Evolutionary conservation across 129 eudicot genomes (phyloP), one percentile per base, ranked within the genome.

Genomic region (Apium graveolens): DNA sequence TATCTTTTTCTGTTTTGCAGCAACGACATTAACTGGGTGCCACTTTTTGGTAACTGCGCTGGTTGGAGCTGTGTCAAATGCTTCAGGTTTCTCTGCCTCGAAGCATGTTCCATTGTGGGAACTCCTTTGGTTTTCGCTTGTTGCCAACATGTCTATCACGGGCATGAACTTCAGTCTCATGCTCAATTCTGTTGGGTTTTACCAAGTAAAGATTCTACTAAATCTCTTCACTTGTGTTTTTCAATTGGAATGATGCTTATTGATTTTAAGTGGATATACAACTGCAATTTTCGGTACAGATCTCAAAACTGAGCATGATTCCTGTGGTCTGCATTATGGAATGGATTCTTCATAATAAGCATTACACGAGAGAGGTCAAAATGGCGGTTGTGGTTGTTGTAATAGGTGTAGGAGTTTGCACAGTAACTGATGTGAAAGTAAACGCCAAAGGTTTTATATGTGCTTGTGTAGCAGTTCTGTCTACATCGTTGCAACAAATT

Each of bases 131-230:
- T 88, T 88, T 81, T 86, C 90, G 21, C 31, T 86, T 80, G 90
- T 88, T 74, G 92, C 92, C n/a, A 88, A 88, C 81, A 76, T 82
- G 86, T 88, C 92, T 0, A 88, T 88, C 44, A 84, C 90, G 2
- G 92, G 92, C 80, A 88, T 88, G 92, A 88, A 88, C 79, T 51
- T 88, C 37, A 88, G 92, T 73, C 90, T 88, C 70, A 88, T 88
- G 92, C 86, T 86, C 0, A 88, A 88, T 75, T 88, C 92, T 18
- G 92, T 88, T 39, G 92, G 92, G 41, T 88, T 88, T 80, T 88
- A 88, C 80, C 92, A 88, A 29, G 77, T 74, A 74, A 7, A 35
- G 14, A 26, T 41, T 70, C 76, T n/a, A 11, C 35, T 72, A 39
- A 41, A 44, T 49, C n/a, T n/a, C 39, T 3, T 46, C 17, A 1